Evolutionary conservation across 805 yeast species (phyloP).

Genomic region (Wickerhamiella australiensis): DNA sequence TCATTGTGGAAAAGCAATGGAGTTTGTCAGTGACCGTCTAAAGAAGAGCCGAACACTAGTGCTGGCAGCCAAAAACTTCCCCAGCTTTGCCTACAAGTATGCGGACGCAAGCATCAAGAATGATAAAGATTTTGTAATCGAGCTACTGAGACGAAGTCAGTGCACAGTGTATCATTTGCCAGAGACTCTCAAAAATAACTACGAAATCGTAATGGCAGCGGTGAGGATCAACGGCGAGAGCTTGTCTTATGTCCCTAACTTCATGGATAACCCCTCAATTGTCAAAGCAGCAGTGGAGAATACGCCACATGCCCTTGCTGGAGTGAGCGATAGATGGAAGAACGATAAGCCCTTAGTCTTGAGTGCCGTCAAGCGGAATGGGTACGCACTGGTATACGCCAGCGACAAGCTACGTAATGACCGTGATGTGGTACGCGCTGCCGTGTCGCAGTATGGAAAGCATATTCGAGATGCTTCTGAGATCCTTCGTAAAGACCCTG

Average conservation of each 20-base stretch:
- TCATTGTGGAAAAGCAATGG: too few relatives aligned
- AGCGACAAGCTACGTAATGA: neutral
- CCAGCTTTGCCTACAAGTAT: too few relatives aligned
- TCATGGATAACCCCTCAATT: too few relatives aligned
- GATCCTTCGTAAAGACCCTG: neutral
- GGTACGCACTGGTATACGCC: neutral
- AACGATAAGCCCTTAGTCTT: neutral
- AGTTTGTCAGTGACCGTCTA: neutral
- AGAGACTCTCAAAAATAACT: neutral
- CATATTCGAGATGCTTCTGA: neutral
- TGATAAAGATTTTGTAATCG: neutral
- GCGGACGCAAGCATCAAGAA: too few relatives aligned
- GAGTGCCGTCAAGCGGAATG: neutral
- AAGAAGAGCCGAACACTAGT: neutral
- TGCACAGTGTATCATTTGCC: neutral
- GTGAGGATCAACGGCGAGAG: neutral
- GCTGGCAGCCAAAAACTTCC: neutral
- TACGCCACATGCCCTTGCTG: too few relatives aligned
- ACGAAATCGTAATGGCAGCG: neutral
- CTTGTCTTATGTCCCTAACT: neutral
- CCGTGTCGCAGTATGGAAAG: neutral
- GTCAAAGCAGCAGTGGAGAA: too few relatives aligned
- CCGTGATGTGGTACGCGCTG: neutral
- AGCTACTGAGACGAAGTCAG: neutral
- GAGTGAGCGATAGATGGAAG: too few relatives aligned